Conservation (phyloP, 768 basidiomycete genomes). For the Phylloporus arenicola region DNA sequence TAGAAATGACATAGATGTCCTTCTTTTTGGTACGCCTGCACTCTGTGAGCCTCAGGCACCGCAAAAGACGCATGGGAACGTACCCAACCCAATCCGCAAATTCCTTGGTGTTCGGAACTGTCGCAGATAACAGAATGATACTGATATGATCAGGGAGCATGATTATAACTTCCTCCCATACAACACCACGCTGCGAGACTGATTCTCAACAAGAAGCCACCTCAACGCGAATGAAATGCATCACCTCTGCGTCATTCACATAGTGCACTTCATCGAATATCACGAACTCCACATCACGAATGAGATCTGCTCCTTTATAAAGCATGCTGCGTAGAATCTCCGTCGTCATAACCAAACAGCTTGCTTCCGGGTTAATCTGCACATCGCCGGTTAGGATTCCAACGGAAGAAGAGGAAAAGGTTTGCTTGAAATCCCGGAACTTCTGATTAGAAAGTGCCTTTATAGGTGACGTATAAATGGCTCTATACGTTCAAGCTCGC, state of each 20-base stretch:
- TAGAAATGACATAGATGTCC: slow-evolving; percentile 98
- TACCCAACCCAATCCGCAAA: slow-evolving; percentile 99
- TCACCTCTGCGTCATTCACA: slow-evolving; percentile 96
- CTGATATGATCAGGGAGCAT: slow-evolving; percentile 99
- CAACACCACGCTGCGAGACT: slow-evolving; percentile 78
- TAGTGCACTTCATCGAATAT: slow-evolving; percentile 99
- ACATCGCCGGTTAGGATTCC: slow-evolving; percentile 98
- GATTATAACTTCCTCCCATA: slow-evolving; percentile 99
- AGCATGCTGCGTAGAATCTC: slow-evolving; percentile 98
- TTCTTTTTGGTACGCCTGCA: slow-evolving; percentile 95
- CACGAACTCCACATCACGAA: slow-evolving; percentile 98
- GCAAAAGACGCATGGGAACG: slow-evolving; percentile 25
- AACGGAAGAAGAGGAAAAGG: slow-evolving; percentile 85
- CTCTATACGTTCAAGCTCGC: slow-evolving; percentile 42
- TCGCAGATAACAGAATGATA: slow-evolving; percentile 94
- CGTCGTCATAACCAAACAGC: slow-evolving; percentile 95
- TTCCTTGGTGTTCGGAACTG: slow-evolving; percentile 96
- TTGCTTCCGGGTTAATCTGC: slow-evolving; percentile 97
- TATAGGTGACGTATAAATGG: slow-evolving; percentile 98
- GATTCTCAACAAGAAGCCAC: slow-evolving; percentile 10
- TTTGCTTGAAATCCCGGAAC: slow-evolving; percentile 97
- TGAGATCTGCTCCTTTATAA: slow-evolving; percentile 97
- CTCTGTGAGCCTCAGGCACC: slow-evolving; percentile 5
- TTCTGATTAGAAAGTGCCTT: slow-evolving; percentile 99
- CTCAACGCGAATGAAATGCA: slow-evolving; percentile 9